Conservation (phyloP, 495 filamentous ascomycete genomes). For the Daldinia caldariorum region DNA sequence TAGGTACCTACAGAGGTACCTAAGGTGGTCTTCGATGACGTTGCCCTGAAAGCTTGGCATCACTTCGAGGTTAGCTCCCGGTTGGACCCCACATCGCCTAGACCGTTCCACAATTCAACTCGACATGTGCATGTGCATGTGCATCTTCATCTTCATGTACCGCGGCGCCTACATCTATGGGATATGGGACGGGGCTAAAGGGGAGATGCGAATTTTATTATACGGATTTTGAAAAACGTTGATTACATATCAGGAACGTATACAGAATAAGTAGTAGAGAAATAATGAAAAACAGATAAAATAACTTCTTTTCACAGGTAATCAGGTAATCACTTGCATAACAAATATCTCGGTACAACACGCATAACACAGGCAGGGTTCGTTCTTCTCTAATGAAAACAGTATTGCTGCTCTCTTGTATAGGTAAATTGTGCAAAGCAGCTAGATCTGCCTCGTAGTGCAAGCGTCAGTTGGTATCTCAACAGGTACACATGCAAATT, state of each 20-base stretch:
- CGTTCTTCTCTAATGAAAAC: neutral
- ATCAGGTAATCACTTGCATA: neutral
- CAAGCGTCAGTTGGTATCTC: constrained; percentile 32
- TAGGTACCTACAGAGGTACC: too few relatives aligned
- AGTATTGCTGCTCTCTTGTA: constrained; percentile 1
- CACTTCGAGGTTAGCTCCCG: neutral
- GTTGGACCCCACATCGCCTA: neutral
- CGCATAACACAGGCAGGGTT: neutral
- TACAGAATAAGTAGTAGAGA: neutral
- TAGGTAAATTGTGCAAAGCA: constrained; percentile 3
- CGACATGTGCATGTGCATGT: neutral
- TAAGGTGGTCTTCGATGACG: constrained; percentile 8
- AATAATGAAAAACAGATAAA: too few relatives aligned
- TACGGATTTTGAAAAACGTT: too few relatives aligned
- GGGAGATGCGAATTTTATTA: too few relatives aligned
- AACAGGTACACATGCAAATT: constrained; percentile 21
- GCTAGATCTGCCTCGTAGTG: neutral
- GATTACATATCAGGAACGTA: neutral
- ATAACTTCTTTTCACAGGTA: too few relatives aligned
- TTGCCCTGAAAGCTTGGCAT: constrained; percentile 2
- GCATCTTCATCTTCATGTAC: too few relatives aligned
- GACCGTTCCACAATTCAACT: neutral
- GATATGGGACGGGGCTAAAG: neutral
- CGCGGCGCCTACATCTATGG: neutral
- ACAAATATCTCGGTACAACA: neutral